Evolutionary conservation across 257 asterid species (phyloP), one percentile per base, ranked within the genome.

Genomic region (Plantago major): DNA sequence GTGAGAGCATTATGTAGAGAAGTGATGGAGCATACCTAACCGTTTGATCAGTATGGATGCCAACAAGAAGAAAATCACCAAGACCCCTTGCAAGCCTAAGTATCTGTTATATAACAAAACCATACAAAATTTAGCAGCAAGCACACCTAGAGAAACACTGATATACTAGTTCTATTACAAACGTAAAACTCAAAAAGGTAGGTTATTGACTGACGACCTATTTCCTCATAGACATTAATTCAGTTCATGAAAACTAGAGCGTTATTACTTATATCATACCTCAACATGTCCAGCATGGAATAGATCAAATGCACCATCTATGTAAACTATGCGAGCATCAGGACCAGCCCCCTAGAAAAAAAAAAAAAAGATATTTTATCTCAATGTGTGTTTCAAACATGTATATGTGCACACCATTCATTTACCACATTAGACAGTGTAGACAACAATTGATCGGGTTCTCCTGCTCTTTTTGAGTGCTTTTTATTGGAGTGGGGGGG

Each of bases 261-360:
- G 26, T 22, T 22, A 22, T 22, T 22, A 58, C 65, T 52, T 73
- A 60, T 65, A 52, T 56, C 72, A 14, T 68, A 90, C 98, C 96
- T 89, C 99, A 70, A 93, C 97, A 72, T 93, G 99, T 74, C 99
- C 99, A 73, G 97, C 97, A 60, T 93, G 99, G 79, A 93, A 93
- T 68, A 89, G 97, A 81, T 92, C 99, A 86, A 92, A 92, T 50
- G 99, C 97, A 18, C 99, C 99, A 79, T 89, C 99, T 60, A 93
- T 93, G 78, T 93, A 93, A 68, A 93, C 77, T 58, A 93, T 84
- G 59, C 95, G 99, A 71, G 97, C 94, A 82, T 85, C 95, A 54
- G 95, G 96, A 77, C 88, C 87, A 69, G 97, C 89, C 64, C 97
- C 99, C 99, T 87, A 49, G 51, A 54, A 26, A 64, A 62, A 6